Evolutionary conservation across 768 basidiomycete species (phyloP), one percentile per base, ranked within the genome.

Genomic region (Glaciozyma martinii): DNA sequence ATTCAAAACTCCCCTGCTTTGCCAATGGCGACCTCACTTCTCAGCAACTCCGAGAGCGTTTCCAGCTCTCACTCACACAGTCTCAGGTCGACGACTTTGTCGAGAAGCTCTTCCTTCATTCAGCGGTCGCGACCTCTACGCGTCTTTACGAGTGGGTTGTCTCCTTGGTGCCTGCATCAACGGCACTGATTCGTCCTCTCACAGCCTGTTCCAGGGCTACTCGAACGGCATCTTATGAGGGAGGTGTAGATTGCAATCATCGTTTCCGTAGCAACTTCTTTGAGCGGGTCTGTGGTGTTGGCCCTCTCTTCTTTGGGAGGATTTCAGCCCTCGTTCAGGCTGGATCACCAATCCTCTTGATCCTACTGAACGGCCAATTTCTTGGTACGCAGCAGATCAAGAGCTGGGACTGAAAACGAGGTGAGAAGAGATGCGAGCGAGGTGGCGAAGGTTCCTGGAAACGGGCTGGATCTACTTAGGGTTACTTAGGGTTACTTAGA

Each of bases 111-210:
- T 88, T 99, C 67, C 86, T 95, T 67, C 87, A 82, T 61, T 94
- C 93, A 1, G 78, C 95, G 54, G 91, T 90, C 18, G 93, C 90
- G 40, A 86, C 89, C 67, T 98, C 93, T 87, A 98, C 95, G 44
- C 81, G 92, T 70, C 77, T 98, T 42, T 99, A 99, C 75, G 95
- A 99, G 77, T 95, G 23, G 40, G 68, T 37, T 15, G 42, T 25
- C 29, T 33, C 25, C 37, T 5, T 7, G 25, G 10, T 52, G 1
- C 37, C 19, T 32, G 10, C 0, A n/a, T 19, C 29, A 25, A 30
- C 12, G 18, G 16, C 42, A 21, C 57, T 56, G n/a, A 25, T 25
- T 9, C 42, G 0, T 8, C 6, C 2, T 9, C 52, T 1, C 4
- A 15, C 63, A 68, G 67, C 44, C 54, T 66, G 3, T 69, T 69